A percentile compares a stretch with the other conserved stretches of the same genome.
These are phyloP conservation scores for Zychaea mexicana DNA, from an alignment of 371 early-diverging fungal genomes.

Conservation along the genomic window DNA sequence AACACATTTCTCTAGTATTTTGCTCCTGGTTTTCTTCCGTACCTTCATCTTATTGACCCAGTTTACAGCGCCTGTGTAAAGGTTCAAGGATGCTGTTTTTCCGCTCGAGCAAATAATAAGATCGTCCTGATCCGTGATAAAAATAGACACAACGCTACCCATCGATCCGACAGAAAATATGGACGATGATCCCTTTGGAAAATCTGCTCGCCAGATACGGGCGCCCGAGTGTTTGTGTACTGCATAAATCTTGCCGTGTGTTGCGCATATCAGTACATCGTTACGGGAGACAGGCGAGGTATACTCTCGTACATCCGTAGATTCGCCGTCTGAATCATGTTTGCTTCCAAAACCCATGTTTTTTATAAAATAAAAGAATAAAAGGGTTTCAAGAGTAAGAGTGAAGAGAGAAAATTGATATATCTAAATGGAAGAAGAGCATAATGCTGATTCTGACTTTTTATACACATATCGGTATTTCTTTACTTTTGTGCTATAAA, in stretches of 20 bases:
- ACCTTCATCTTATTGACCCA: conserved; percentile 39
- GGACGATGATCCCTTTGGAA: conserved; percentile 16
- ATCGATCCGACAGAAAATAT: conserved; percentile 15
- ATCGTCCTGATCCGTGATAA: conserved; percentile 24
- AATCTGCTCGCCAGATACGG: conserved; percentile 30
- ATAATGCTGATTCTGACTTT: too few relatives aligned
- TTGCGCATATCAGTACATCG: conserved; percentile 34
- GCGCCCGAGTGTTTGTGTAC: conserved; percentile 31
- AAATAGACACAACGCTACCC: conserved; percentile 22
- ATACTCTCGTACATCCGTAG: neutral
- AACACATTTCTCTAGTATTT: neutral
- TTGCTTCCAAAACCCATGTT: too few relatives aligned
- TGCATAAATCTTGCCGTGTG: conserved; percentile 40
- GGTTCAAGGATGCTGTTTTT: conserved; percentile 19
- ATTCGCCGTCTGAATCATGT: conserved; percentile 1
- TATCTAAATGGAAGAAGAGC: too few relatives aligned
- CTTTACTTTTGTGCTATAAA: too few relatives aligned
- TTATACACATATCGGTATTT: too few relatives aligned
- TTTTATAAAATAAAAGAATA: too few relatives aligned
- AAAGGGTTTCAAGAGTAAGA: too few relatives aligned
- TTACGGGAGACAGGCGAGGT: conserved; percentile 7
- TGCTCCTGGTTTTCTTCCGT: neutral
- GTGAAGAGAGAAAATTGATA: too few relatives aligned
- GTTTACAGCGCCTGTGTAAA: conserved; percentile 21
- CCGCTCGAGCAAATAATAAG: conserved; percentile 20